Evolutionary conservation across 495 filamentous ascomycete species (phyloP), one percentile per base, ranked within the genome.

Genomic region (Mytilinidion resinicola): DNA sequence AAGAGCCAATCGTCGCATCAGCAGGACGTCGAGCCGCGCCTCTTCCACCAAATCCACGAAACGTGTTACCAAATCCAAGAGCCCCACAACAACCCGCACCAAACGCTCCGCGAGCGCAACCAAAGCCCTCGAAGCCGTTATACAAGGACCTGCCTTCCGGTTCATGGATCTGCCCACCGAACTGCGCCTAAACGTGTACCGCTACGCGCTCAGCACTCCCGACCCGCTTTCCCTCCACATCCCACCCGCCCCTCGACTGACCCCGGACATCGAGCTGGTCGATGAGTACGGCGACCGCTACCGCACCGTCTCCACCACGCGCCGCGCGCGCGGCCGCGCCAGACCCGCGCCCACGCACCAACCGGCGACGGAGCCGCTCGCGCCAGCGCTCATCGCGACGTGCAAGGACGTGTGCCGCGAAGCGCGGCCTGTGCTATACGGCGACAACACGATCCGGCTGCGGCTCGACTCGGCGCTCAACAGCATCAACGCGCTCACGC

Each of bases 401-500:
- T 63, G 56, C 55, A 62, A 65, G 42, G 30, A 20, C 2, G 53
- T 72, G 55, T 66, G 65, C 62, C 57, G 63, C 38, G 69, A 72
- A 63, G 69, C 69, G 34, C 67, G 66, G 51, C 57, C 43, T 34
- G 54, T 70, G 25, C 63, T 70, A 4, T 70, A 70, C 56, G 51
- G 39, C 46, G 68, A 70, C 53, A 72, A 72, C 51, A 39, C 38
- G 21, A 67, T 72, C 57, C 47, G 55, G 17, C 64, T 72, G 39
- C 47, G 60, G 39, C 56, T 73, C 21, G 49, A 56, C 52, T 62
- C 47, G 25, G 65, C 58, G n/a, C 33, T 55, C n/a, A 20, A 49
- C 15, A 56, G 61, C 9, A 59, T 71, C 38, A 8, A 36, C 4
- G 7, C 43, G n/a, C 55, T 73, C 14, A 65, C 64, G 34, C 70